Percentiles rank a stretch among this genome's conserved stretches.
These are phyloP conservation scores for Aureoboletus auriporus DNA, from an alignment of 768 basidiomycete genomes.

Conservation along the genomic window DNA sequence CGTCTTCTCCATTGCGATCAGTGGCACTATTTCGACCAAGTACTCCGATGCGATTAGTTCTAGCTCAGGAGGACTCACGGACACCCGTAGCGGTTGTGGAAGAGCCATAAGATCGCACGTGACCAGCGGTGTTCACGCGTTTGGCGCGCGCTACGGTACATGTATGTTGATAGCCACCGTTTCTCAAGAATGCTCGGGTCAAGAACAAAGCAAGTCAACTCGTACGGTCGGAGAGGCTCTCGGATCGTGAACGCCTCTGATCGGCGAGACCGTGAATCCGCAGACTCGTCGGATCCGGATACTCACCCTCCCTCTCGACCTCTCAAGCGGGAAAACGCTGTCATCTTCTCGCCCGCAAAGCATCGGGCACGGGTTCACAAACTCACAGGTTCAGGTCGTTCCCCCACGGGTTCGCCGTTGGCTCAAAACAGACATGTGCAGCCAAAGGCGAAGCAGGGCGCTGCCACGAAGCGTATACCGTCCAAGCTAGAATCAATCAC, in stretches of 20 bases:
- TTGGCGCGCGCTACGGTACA: background rate
- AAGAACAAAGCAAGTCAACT: constrained; percentile 60
- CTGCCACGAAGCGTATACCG: constrained; percentile 12
- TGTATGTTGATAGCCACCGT: background rate
- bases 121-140: constrained; percentile 15
- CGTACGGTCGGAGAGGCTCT: constrained; percentile 60
- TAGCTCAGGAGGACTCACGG: constrained; percentile 79
- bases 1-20: constrained; percentile 87
- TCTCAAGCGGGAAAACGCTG: constrained; percentile 21
- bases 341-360: constrained; percentile 21
- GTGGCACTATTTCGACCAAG: constrained; percentile 79
- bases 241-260: constrained; percentile 53
- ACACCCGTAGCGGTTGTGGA: constrained; percentile 62
- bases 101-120: constrained; percentile 60
- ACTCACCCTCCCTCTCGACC: constrained; percentile 9
- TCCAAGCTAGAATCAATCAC: constrained; percentile 15
- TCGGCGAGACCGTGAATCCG: constrained; percentile 23
- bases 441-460: constrained; percentile 9
- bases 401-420: constrained; percentile 17
- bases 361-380: constrained; percentile 9
- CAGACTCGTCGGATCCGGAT: constrained; percentile 37
- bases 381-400: constrained; percentile 8
- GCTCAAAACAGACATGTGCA: constrained; percentile 26
- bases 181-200: constrained; percentile 38
- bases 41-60: constrained; percentile 86